A percentile compares a stretch with the other conserved stretches of the same genome.
Conservation (phyloP, 768 basidiomycete species). For the Boletus rubescentipes region DNA sequence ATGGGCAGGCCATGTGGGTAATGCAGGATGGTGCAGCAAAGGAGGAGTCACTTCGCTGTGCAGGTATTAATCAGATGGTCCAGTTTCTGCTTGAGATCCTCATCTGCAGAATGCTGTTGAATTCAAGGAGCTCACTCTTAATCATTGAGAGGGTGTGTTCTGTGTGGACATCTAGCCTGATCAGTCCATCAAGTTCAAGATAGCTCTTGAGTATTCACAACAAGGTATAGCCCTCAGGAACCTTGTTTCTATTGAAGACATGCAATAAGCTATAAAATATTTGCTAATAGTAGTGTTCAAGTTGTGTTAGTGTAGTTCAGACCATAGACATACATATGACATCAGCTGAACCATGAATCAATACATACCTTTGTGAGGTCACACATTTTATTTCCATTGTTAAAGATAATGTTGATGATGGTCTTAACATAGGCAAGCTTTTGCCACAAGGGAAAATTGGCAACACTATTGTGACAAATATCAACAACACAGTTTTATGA, state of each 20-base stretch:
- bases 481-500: too few species aligned
- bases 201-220: background rate
- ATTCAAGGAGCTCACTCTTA: background rate
- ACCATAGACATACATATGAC: too few species aligned
- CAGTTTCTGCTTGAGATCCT: background rate
- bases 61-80: constrained; percentile 29
- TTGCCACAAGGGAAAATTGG: constrained; percentile 33
- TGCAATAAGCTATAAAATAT: background rate
- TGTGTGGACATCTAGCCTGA: background rate
- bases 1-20: constrained; percentile 51
- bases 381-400: constrained; percentile 36
- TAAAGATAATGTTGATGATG: constrained; percentile 29
- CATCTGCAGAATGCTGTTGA: background rate
- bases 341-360: too few species aligned
- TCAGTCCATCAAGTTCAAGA: background rate
- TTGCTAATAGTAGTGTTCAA: too few species aligned
- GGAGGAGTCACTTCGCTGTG: constrained; percentile 77
- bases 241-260: background rate
- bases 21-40: constrained; percentile 59
- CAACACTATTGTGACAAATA: constrained; percentile 21
- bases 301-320: too few species aligned
- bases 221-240: background rate
- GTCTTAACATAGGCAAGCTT: constrained; percentile 34
- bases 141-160: background rate
- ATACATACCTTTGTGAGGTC: constrained; percentile 41